Conservation (phyloP, 148 eudicot species). For the Cornus kousa region DNA sequence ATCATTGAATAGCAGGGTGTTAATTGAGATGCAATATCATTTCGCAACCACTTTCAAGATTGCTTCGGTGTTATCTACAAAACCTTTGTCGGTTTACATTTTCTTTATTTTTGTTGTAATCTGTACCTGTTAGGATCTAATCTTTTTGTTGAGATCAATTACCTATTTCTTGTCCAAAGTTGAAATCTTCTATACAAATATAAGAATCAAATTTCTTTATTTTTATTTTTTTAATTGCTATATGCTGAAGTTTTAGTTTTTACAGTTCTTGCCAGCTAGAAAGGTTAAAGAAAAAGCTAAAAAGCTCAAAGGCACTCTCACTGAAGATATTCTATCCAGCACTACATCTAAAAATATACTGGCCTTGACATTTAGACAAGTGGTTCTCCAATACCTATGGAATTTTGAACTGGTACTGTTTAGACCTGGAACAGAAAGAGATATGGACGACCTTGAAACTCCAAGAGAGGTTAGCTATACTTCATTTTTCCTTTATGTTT, state of each 20-base stretch:
- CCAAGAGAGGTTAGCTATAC: constrained; percentile 67
- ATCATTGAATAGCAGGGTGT: neutral
- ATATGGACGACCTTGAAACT: constrained; percentile 70
- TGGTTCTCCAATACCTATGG: constrained; percentile 69
- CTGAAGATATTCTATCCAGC: constrained; percentile 46
- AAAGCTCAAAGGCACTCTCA: constrained; percentile 49
- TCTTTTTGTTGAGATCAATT: neutral
- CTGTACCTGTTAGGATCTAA: neutral
- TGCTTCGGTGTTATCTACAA: neutral
- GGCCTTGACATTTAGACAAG: constrained; percentile 97
- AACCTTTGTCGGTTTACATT: neutral
- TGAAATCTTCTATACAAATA: neutral
- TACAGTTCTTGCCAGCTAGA: constrained; percentile 82
- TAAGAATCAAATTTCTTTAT: neutral
- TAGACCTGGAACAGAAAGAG: constrained; percentile 72
- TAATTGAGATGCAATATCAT: neutral
- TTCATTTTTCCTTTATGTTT: constrained; percentile 11
- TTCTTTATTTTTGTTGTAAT: neutral
- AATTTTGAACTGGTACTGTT: constrained; percentile 62
- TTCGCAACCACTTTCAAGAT: neutral
- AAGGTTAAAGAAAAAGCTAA: constrained; percentile 80
- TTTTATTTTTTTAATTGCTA: neutral
- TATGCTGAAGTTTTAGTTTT: constrained; percentile 6
- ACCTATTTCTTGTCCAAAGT: no score
- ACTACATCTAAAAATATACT: constrained; percentile 58